Evolutionary conservation across 345 rosid species (phyloP), one percentile per base, ranked within the genome.

Genomic region (Noccaea bulbosa): DNA sequence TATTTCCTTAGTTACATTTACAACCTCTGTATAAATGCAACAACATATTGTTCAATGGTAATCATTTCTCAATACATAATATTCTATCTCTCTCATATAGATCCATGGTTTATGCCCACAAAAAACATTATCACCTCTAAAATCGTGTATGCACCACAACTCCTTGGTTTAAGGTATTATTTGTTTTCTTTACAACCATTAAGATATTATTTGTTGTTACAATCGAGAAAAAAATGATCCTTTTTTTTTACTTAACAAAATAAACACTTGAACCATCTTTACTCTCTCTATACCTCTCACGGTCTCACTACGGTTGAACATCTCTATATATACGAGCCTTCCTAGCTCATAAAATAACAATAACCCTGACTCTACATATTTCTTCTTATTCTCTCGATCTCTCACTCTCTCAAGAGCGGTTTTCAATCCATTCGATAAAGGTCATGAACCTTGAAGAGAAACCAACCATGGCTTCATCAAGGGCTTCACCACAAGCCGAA

Each of bases 361-460:
- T 16, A 53, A 70, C 41, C 71, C 52, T 40, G 62, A 63, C 55
- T 55, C 75, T 11, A 20, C 16, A 45, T 37, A 48, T 11, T 12
- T 30, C 49, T 47, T 77, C 79, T 78, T 70, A 45, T 33, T 62
- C 33, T 47, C 33, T 46, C 60, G 55, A 16, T 14, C 16, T 52
- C 56, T 65, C 48, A 20, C 48, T 32, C 65, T 47, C 39, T 30
- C 49, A 73, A 56, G 30, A 30, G 16, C 44, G n/a, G 17, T 56
- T 72, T 65, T 62, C 11, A 51, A 72, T 20, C 54, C 22, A 14
- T 52, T 39, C 24, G n/a, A 3, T 32, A 54, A 43, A 69, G 11
- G 62, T 45, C 57, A 86, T 84, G 90, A 88, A 81, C 81, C 81
- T 76, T 8, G 98, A 84, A 69, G 96, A 88, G 52, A 92, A 87